Base-by-base conservation (phyloP, 306 rosid genomes). In the Urtica urens region DNA sequence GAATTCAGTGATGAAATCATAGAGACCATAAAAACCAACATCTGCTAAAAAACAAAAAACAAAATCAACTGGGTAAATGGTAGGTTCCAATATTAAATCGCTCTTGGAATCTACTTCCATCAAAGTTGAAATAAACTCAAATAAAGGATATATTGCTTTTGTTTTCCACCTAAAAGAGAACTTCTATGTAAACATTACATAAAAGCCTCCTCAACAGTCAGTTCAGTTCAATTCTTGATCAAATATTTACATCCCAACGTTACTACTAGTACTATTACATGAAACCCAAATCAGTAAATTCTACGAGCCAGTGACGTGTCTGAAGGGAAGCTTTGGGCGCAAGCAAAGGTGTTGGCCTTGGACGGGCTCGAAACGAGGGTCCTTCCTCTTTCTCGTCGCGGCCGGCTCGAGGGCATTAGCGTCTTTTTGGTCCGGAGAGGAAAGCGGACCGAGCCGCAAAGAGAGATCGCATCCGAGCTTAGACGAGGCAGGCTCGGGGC, bases 401-500 rank as follows among this genome's bases (percentile, higher is more conserved):
- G 11, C 40, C 40, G 40, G 10, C 38, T 69, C 66, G 38, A 23
- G 51, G 38, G 59, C 61, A 63, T 60, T 56, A 55, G 47, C 55
- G 24, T 37, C 63, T 27, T 15, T 42, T 35, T 35, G 40, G n/a
- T 14, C n/a, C 4, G 59, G 48, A 48, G 55, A 20, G n/a, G 66
- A 58, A 29, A 59, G 29, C 25, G 55, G 53, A 6, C 85, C 88
- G 55, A 79, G 47, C 42, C 82, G 73, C 70, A 83, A 20, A 3
- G 94, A 80, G 43, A 83, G 71, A 76, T 83, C 94, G 68, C 84
- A 83, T 4, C 15, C 7, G 37, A 13, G 37, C 10, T 13, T 8
- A 13, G 37, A 31, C 7, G 7, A 3, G 2, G 15, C 40, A 35
- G 0, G n/a, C 11, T 16, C 10, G 22, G 29, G 22, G 11, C 59